Conservation (phyloP, 106 monocot genomes). For the Xerophyta viscosa region DNA sequence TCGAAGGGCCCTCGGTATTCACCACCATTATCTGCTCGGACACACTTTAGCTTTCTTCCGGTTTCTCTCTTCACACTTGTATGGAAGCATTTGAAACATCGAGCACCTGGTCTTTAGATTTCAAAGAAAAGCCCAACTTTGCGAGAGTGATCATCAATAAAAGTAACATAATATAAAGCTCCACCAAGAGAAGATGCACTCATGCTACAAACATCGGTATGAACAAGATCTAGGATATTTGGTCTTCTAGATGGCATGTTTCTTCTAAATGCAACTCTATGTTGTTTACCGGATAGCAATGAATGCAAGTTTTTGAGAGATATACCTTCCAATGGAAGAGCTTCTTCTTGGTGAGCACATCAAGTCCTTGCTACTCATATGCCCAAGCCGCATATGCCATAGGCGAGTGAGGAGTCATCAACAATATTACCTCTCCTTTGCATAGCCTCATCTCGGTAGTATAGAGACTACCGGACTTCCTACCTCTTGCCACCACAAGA, state of each 20-base stretch:
- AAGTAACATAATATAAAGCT: constrained; percentile 1
- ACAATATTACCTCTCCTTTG: not conserved
- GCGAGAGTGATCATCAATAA: constrained; percentile 1
- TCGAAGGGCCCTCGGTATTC: constrained; percentile 1
- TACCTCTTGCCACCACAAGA: constrained; percentile 14
- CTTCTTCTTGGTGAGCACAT: constrained; percentile 1
- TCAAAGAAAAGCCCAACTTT: constrained; percentile 4
- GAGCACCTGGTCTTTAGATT: constrained; percentile 1
- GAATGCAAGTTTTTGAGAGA: not conserved
- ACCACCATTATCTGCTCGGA: not conserved
- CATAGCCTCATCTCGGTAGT: not conserved
- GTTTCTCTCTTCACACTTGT: constrained; percentile 4
- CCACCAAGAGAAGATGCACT: constrained; percentile 2
- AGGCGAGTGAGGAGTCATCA: not conserved
- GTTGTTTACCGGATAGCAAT: constrained; percentile 2
- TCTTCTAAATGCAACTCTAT: not conserved
- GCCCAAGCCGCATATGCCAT: constrained; percentile 1
- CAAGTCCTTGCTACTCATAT: constrained; percentile 1
- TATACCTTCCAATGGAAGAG: not conserved
- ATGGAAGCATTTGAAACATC: not conserved
- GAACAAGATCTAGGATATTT: constrained; percentile 8
- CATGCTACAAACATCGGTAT: constrained; percentile 11
- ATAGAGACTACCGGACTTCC: constrained; percentile 8
- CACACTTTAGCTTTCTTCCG: not conserved
- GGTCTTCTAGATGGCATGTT: not conserved